Conservation (phyloP, 352 stramenopile species). For the Pelagophyceae sp. region DNA sequence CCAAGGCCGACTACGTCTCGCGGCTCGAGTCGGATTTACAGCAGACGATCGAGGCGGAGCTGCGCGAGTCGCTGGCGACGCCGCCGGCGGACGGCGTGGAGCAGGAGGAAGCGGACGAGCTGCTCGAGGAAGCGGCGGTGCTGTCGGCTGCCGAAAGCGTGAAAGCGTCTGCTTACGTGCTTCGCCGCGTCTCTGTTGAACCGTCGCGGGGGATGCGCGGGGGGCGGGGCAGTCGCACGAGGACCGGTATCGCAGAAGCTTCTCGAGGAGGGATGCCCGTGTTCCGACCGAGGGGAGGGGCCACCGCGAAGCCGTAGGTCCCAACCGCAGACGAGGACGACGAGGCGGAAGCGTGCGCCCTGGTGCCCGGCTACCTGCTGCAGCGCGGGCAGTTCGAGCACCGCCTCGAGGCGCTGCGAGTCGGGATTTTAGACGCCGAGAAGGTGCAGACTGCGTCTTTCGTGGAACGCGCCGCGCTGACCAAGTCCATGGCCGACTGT, state of each 20-base stretch:
- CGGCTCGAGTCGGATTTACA: conserved; percentile 33
- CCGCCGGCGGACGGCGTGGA: neutral
- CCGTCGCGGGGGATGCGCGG: too few relatives aligned
- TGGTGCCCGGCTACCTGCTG: conserved; percentile 30
- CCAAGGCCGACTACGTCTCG: conserved; percentile 27
- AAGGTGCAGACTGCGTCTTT: conserved; percentile 23
- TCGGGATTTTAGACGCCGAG: conserved; percentile 29
- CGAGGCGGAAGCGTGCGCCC: conserved; percentile 23
- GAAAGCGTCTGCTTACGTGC: too few relatives aligned
- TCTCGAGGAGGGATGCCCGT: too few relatives aligned
- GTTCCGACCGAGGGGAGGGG: too few relatives aligned
- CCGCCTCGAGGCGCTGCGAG: conserved; percentile 27
- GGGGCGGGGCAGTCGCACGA: too few relatives aligned
- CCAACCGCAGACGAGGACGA: conserved; percentile 4
- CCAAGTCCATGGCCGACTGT: conserved; percentile 30
- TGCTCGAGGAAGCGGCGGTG: conserved; percentile 20
- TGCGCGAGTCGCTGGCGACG: neutral
- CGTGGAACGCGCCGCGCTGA: conserved; percentile 22
- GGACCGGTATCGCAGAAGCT: too few relatives aligned
- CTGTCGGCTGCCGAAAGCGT: too few relatives aligned
- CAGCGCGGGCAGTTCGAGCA: conserved; percentile 29
- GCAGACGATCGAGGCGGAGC: neutral
- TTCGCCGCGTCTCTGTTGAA: too few relatives aligned
- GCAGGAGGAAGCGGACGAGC: neutral
- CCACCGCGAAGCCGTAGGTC: too few relatives aligned